Evolutionary conservation across 768 basidiomycete species (phyloP), one percentile per base, ranked within the genome.

Genomic region (Auriscalpium vulgare): DNA sequence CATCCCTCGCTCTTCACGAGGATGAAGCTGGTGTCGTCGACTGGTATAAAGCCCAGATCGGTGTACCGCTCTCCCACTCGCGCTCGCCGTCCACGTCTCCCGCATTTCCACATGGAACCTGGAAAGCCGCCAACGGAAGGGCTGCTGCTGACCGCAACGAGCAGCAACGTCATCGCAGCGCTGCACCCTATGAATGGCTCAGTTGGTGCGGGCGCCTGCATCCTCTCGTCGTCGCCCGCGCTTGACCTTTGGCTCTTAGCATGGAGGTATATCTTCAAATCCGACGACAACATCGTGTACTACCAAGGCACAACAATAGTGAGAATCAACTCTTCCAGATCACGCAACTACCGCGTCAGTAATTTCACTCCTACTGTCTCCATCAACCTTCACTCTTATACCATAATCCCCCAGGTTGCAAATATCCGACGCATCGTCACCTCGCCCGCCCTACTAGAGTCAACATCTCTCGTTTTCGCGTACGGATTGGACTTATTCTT

Each of bases 401-500:
- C 8, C 17, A n/a, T n/a, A 19, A 55, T 57, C 50, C n/a, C 46
- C 21, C 63, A 91, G 88, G 81, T 93, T 36, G 78, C 82, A 13
- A 82, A 84, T 51, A 76, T 83, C n/a, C 76, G 78, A 43, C 73
- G 75, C 16, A 85, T 98, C 49, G 62, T 87, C 14, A 86, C 94
- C 2, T 79, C 91, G 0, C 90, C 95, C 0, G 84, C 94, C 0
- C 77, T 91, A 2, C 80, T 97, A 23, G 95, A 98, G 69, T 95
- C 92, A 5, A 97, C 93, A 0, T 93, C 93, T 0, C 71, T 97
- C 7, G 81, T 97, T 29, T 84, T 97, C 65, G 82, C 85, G 1
- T 84, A 85, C 63, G 95, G 95, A 5, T 76, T 94, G 8, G 95
- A 98, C 71, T 75, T 97, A 60, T 97, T 97, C 78, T 74, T 84